phyloP scores from a whole-genome alignment of 306 rosid species.

The Comarum palustre region DNA sequence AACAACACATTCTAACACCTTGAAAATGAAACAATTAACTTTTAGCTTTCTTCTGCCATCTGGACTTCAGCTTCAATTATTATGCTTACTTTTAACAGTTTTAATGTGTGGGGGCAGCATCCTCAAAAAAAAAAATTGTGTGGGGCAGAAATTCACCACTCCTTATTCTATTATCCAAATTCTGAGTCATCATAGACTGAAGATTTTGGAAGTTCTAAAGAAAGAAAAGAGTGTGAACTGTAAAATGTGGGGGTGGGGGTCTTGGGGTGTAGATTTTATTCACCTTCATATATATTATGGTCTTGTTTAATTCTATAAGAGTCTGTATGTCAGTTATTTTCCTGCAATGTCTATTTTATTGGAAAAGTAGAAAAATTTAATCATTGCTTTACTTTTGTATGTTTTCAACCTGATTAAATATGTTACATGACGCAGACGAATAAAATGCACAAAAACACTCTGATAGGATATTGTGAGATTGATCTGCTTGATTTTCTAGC shows the following conservation, averaged over 20 bases:
- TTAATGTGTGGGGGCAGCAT: neutral
- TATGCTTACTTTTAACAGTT: neutral
- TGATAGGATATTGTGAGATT: constrained; percentile 85
- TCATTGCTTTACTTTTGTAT: neutral
- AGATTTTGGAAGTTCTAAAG: neutral
- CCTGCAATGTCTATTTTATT: neutral
- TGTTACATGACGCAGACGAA: constrained; percentile 65
- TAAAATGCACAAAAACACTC: constrained; percentile 66
- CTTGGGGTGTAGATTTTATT: neutral
- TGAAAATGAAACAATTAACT: neutral
- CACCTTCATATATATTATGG: neutral
- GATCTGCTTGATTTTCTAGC: constrained; percentile 81
- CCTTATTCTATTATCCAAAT: neutral
- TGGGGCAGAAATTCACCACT: neutral
- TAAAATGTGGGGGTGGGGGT: neutral
- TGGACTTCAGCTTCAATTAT: neutral
- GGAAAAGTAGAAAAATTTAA: neutral
- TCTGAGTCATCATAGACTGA: neutral
- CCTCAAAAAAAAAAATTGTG: no score
- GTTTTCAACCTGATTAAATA: constrained; percentile 23
- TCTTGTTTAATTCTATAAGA: neutral
- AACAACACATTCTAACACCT: neutral
- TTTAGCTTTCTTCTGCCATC: neutral
- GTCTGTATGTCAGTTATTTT: neutral
- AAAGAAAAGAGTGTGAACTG: neutral